phyloP scores from a whole-genome alignment of 306 rosid genomes.

The Dryas octopetala region DNA sequence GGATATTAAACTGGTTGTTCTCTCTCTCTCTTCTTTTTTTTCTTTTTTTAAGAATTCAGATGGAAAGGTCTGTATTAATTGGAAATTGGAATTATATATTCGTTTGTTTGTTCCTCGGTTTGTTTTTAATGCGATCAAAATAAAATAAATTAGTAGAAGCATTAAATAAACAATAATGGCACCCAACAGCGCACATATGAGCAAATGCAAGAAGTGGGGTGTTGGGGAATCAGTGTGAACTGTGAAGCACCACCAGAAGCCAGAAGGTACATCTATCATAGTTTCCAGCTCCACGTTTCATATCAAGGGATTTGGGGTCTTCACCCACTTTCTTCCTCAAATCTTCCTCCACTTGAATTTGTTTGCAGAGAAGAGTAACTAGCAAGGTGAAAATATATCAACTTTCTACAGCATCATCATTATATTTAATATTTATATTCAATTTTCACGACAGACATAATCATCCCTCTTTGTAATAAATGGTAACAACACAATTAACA shows the following conservation, averaged over 20 bases:
- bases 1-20: not conserved
- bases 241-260: not conserved
- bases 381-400: not conserved
- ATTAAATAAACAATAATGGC: conserved; percentile 10
- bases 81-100: conserved; percentile 1
- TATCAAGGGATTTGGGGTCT: not conserved
- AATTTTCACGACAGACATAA: too few relatives aligned
- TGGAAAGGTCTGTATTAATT: not conserved
- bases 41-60: not conserved
- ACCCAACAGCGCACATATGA: not conserved
- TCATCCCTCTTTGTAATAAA: too few relatives aligned
- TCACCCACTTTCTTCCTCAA: too few relatives aligned
- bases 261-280: not conserved
- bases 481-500: too few relatives aligned
- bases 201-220: not conserved
- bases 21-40: not conserved
- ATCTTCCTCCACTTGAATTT: too few relatives aligned
- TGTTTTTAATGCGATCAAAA: not conserved
- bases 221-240: conserved; percentile 1
- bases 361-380: too few relatives aligned
- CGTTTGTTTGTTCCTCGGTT: not conserved
- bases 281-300: conserved; percentile 5
- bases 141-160: not conserved
- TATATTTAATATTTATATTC: too few relatives aligned
- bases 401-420: not conserved